Conservation (phyloP, 2,329 filamentous ascomycete species). For the Trichoderma sp. region DNA sequence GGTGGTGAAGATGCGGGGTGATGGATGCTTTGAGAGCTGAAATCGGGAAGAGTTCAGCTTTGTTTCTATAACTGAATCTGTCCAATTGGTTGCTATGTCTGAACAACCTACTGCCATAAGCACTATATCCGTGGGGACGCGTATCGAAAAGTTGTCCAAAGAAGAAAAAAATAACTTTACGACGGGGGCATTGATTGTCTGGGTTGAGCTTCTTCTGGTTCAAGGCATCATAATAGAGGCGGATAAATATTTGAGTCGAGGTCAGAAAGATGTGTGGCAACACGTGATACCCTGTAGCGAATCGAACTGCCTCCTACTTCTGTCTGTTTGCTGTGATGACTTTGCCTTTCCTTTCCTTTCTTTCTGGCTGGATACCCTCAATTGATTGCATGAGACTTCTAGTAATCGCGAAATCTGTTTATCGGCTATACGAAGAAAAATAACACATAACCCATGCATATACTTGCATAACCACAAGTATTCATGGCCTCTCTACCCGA, state of each 20-base stretch:
- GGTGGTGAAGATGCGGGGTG: not conserved
- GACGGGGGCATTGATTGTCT: too few species aligned
- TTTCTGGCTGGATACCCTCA: not conserved
- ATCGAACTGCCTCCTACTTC: not conserved
- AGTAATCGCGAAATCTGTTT: not conserved
- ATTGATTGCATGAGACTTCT: not conserved
- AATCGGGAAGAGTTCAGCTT: not conserved
- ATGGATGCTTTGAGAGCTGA: not conserved
- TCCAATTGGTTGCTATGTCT: not conserved
- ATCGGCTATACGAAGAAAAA: not conserved
- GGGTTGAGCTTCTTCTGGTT: not conserved
- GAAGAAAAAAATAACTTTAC: too few species aligned
- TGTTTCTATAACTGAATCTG: not conserved
- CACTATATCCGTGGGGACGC: too few species aligned
- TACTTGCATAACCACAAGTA: not conserved
- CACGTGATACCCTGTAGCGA: not conserved
- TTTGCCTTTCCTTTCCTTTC: not conserved
- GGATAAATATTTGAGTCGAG: too few species aligned
- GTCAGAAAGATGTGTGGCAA: not conserved
- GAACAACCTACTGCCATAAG: too few species aligned
- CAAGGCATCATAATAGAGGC: not conserved
- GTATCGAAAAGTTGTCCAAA: too few species aligned
- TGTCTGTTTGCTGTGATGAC: not conserved
- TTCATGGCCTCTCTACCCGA: not conserved
- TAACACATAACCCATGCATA: not conserved